Conservation (phyloP, 805 yeast genomes). For the Zygotorulaspora sp. region DNA sequence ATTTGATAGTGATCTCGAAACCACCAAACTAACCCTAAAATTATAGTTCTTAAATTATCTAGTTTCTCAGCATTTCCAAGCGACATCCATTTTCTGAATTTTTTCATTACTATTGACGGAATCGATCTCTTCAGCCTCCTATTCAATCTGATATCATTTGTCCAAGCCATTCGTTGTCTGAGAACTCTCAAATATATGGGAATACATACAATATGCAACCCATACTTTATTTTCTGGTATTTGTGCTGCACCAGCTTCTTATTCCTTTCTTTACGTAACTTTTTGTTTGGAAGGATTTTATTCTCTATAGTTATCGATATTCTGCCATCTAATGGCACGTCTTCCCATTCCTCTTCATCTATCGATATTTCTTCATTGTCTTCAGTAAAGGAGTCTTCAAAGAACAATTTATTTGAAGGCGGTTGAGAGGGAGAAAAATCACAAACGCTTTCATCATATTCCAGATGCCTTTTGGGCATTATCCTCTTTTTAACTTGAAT, state of each 20-base stretch:
- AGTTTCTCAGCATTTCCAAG: background rate
- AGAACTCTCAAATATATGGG: conserved; percentile 19
- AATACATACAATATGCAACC: conserved; percentile 20
- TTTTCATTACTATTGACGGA: conserved; percentile 24
- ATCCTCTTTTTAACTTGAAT: background rate
- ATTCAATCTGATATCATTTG: conserved; percentile 17
- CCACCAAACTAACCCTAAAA: conserved; percentile 28
- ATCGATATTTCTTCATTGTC: conserved; percentile 5
- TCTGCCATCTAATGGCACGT: conserved; percentile 18
- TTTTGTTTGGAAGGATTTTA: background rate
- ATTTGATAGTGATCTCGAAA: conserved; percentile 25
- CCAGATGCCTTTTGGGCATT: conserved; percentile 6
- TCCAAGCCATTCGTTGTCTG: conserved; percentile 13
- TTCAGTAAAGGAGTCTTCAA: conserved; percentile 2
- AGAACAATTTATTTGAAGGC: too few species aligned
- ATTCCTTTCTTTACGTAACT: background rate
- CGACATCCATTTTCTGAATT: conserved; percentile 14
- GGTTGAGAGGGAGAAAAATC: too few species aligned
- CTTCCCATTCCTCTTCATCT: conserved; percentile 30
- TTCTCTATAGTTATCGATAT: conserved; percentile 1
- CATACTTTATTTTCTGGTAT: conserved; percentile 16
- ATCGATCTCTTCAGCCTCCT: conserved; percentile 22
- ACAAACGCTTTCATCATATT: too few species aligned
- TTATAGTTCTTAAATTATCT: conserved; percentile 14
- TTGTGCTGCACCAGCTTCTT: conserved; percentile 6